phyloP scores from a whole-genome alignment of 2,329 filamentous ascomycete genomes.

The Microsporum ferrugineum region DNA sequence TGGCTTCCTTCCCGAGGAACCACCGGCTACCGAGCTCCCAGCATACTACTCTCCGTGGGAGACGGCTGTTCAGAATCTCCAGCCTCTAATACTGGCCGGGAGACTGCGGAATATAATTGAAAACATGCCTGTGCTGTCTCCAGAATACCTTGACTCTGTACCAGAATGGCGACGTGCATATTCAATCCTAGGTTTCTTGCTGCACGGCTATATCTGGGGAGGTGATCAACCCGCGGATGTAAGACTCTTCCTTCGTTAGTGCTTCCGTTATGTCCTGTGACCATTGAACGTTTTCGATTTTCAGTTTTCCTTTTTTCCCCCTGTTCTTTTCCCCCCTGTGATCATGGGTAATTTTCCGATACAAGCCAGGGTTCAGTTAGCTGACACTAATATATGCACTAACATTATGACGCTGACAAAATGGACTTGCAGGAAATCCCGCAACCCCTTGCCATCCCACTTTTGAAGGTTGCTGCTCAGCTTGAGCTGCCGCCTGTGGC shows the following conservation, averaged over 20 bases:
- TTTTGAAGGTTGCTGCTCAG: conserved; percentile 62
- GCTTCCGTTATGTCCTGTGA: neutral
- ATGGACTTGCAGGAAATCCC: conserved; percentile 50
- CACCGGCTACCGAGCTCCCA: conserved; percentile 68
- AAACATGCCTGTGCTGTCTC: conserved; percentile 69
- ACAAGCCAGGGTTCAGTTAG: conserved; percentile 74
- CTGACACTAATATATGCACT: conserved; percentile 32
- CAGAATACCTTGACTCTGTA: conserved; percentile 66
- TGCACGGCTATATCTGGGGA: conserved; percentile 85
- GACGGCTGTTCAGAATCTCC: conserved; percentile 69
- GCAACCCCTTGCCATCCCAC: conserved; percentile 67
- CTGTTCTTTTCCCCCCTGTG: neutral
- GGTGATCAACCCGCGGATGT: conserved; percentile 64
- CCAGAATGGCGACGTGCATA: conserved; percentile 88
- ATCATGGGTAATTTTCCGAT: conserved; percentile 44
- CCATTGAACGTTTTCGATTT: neutral
- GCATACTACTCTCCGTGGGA: conserved; percentile 97
- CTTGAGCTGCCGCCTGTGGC: conserved; percentile 86
- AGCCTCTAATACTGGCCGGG: conserved; percentile 73
- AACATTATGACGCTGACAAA: conserved; percentile 46
- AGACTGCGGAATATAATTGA: conserved; percentile 71
- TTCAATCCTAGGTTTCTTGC: conserved; percentile 62
- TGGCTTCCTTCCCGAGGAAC: conserved; percentile 76
- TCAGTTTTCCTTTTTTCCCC: neutral
- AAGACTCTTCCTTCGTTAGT: conserved; percentile 10